A percentile compares a stretch with the other conserved stretches of the same genome.
Evolutionary conservation across 1,284 basidiomycete species (phyloP).

Genomic region (Cutaneotrichosporon mucoides): DNA sequence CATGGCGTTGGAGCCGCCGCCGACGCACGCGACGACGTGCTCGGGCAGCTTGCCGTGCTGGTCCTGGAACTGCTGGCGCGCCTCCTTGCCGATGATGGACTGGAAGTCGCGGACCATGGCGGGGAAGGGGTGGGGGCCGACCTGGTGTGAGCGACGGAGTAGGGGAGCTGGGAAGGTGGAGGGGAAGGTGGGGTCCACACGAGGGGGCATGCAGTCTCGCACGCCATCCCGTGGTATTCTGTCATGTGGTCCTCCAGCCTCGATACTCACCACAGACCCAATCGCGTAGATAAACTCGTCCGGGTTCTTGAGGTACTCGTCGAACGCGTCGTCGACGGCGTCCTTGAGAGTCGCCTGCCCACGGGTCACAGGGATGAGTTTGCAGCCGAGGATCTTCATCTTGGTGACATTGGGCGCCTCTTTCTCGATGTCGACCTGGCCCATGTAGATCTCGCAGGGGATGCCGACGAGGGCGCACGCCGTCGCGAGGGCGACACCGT

Average conservation of each 20-base stretch:
- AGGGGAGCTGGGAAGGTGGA: too few species aligned
- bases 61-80: conserved; percentile 79
- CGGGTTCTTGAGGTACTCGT: conserved; percentile 84
- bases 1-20: conserved; percentile 96
- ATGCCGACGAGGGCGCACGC: conserved; percentile 95
- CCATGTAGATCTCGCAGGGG: conserved; percentile 98
- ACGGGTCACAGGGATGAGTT: conserved; percentile 90
- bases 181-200: too few species aligned
- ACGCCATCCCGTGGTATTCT: too few species aligned
- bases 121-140: conserved; percentile 4
- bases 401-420: conserved; percentile 96
- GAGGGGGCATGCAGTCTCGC: too few species aligned
- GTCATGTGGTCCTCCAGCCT: background rate
- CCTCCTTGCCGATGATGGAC: conserved; percentile 88
- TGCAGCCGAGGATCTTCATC: conserved; percentile 93
- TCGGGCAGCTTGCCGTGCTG: conserved; percentile 82
- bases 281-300: conserved; percentile 96
- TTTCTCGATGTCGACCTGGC: conserved; percentile 59
- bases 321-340: conserved; percentile 58
- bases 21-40: conserved; percentile 91
- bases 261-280: conserved; percentile 57
- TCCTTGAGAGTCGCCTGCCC: conserved; percentile 96
- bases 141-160: background rate
- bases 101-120: conserved; percentile 97
- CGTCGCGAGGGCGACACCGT: conserved; percentile 97